Evolutionary conservation across 2,329 filamentous ascomycete species (phyloP).

Genomic region (Claviceps quebecensis): DNA sequence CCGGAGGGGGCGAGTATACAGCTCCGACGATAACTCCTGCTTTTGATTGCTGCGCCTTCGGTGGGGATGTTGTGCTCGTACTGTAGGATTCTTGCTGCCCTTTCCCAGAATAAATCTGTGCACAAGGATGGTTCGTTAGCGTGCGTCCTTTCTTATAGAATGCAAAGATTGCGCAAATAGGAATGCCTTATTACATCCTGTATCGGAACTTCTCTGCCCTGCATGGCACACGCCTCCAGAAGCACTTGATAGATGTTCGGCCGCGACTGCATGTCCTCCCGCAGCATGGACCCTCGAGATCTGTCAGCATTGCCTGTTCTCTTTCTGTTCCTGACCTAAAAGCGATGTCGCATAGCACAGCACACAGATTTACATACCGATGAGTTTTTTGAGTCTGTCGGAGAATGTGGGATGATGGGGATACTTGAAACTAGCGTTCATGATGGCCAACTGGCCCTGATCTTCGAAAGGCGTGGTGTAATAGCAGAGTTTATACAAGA

Average conservation of each 20-base stretch:
- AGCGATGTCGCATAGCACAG: neutral
- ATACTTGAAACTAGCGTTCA: conserved; percentile 90
- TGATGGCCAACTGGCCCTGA: conserved; percentile 89
- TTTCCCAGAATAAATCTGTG: conserved; percentile 56
- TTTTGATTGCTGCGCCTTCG: conserved; percentile 40
- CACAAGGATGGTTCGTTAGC: conserved; percentile 4
- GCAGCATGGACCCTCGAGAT: conserved; percentile 66
- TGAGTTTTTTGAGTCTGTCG: conserved; percentile 75
- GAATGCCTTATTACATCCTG: conserved; percentile 56
- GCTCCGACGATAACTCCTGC: conserved; percentile 57
- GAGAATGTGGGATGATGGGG: conserved; percentile 83
- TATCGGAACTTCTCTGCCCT: conserved; percentile 72
- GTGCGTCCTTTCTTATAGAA: neutral
- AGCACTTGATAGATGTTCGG: conserved; percentile 94
- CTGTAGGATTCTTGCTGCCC: conserved; percentile 47
- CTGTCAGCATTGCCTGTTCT: neutral
- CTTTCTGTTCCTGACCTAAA: neutral
- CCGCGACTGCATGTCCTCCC: conserved; percentile 61
- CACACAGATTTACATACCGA: conserved; percentile 41
- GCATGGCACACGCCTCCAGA: conserved; percentile 75
- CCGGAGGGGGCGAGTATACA: conserved; percentile 61
- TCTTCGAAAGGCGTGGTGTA: conserved; percentile 99
- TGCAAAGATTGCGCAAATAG: neutral
- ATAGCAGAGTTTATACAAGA: conserved; percentile 96
- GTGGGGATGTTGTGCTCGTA: conserved; percentile 16